Conservation (phyloP, 2,329 filamentous ascomycete genomes). For the Curvularia sp. region DNA sequence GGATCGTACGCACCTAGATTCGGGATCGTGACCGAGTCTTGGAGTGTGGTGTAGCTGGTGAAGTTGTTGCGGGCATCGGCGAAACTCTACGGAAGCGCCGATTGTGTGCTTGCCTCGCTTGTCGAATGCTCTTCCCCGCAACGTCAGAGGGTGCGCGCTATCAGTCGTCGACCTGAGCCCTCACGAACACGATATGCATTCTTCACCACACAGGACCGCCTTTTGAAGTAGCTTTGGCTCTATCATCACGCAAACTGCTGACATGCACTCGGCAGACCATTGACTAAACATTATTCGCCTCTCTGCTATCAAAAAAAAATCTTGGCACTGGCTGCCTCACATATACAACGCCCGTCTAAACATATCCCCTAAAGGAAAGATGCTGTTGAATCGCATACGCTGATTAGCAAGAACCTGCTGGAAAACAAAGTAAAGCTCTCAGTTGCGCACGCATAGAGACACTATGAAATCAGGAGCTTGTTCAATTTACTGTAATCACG, state of each 20-base stretch:
- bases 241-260: background rate
- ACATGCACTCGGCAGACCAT: background rate
- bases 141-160: slow-evolving; percentile 17
- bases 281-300: background rate
- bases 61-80: slow-evolving; percentile 34
- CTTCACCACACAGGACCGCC: background rate
- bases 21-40: slow-evolving; percentile 36
- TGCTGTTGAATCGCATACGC: background rate
- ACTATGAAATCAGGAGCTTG: background rate
- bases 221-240: background rate
- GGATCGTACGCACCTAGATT: slow-evolving; percentile 34
- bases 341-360: background rate
- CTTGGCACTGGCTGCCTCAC: background rate
- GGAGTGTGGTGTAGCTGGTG: slow-evolving; percentile 36
- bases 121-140: slow-evolving; percentile 24
- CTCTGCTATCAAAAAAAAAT: background rate
- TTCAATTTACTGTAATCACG: background rate
- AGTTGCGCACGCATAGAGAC: background rate
- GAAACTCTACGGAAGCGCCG: slow-evolving; percentile 34
- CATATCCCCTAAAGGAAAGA: background rate
- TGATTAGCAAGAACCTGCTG: background rate
- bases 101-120: slow-evolving; percentile 39
- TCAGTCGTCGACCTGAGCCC: background rate
- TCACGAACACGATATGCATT: background rate
- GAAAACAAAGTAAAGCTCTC: background rate